phyloP scores from a whole-genome alignment of 2,329 filamentous ascomycete genomes.

The Curvularia eragrostidis region DNA sequence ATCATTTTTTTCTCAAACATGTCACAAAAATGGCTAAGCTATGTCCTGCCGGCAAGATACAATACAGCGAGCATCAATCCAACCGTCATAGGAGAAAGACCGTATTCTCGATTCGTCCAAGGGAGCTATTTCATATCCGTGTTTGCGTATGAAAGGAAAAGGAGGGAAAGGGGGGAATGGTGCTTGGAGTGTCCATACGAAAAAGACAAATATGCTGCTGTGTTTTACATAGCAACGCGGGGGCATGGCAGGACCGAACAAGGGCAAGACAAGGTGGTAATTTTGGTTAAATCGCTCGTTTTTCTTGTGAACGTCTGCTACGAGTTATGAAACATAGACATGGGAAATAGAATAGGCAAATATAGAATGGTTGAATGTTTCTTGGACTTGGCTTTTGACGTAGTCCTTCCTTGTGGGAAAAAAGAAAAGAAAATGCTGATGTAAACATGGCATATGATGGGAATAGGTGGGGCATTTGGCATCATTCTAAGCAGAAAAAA shows the following conservation, averaged over 20 bases:
- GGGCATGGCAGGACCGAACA: no score
- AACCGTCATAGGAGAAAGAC: neutral
- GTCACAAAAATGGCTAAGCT: neutral
- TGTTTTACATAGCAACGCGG: neutral
- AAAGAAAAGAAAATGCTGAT: neutral
- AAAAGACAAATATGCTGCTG: neutral
- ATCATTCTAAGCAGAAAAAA: no score
- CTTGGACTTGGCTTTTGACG: neutral
- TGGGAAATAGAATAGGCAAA: neutral
- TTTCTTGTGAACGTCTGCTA: neutral
- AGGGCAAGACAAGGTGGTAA: neutral
- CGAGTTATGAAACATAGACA: neutral
- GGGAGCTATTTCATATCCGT: neutral
- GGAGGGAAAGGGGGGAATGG: neutral
- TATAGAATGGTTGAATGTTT: neutral
- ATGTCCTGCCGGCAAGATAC: neutral
- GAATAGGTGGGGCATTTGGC: neutral
- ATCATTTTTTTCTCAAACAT: neutral
- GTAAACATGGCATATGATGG: no score
- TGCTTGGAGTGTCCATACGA: neutral
- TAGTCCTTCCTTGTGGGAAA: neutral
- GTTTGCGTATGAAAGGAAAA: no score
- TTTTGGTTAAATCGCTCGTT: neutral
- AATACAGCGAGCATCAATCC: neutral
- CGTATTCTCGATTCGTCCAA: neutral